Conservation (phyloP, 2,329 filamentous ascomycete species). For the Pseudocercospora vitis region DNA sequence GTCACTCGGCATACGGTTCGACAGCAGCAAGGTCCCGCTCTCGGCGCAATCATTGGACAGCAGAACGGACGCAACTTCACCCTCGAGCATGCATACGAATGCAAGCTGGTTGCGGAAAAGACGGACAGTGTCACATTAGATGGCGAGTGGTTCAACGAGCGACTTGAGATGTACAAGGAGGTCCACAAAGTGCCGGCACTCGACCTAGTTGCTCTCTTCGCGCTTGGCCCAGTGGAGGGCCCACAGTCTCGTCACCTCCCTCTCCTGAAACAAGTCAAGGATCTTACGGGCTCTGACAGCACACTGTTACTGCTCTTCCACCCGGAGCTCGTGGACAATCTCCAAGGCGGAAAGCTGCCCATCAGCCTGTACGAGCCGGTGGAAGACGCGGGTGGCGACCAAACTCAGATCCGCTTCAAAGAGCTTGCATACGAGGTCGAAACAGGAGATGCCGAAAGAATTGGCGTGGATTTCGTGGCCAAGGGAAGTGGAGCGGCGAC, state of each 20-base stretch:
- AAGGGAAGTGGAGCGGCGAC: slow-evolving; percentile 79
- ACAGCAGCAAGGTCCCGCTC: slow-evolving; percentile 70
- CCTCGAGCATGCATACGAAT: slow-evolving; percentile 90
- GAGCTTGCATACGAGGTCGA: slow-evolving; percentile 85
- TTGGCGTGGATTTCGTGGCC: slow-evolving; percentile 90
- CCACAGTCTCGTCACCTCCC: slow-evolving; percentile 67
- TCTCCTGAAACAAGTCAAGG: slow-evolving; percentile 70
- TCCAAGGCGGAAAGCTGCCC: slow-evolving; percentile 76
- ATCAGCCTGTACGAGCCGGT: slow-evolving; percentile 82
- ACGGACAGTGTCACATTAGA: slow-evolving; percentile 63
- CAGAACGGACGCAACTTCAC: slow-evolving; percentile 89
- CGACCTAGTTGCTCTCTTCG: slow-evolving; percentile 66
- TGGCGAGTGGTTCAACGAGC: slow-evolving; percentile 69
- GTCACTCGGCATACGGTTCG: slow-evolving; percentile 87
- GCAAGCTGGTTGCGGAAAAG: slow-evolving; percentile 54
- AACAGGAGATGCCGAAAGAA: slow-evolving; percentile 96
- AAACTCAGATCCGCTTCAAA: slow-evolving; percentile 70
- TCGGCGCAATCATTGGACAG: slow-evolving; percentile 86
- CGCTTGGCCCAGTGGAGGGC: slow-evolving; percentile 69
- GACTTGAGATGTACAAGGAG: slow-evolving; percentile 83
- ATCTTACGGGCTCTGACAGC: slow-evolving; percentile 65
- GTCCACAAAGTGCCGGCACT: slow-evolving; percentile 83
- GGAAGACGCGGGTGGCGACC: slow-evolving; percentile 69
- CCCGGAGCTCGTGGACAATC: slow-evolving; percentile 55
- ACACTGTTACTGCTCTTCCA: slow-evolving; percentile 88